Conservation (phyloP, 805 yeast species). For the Blastobotrys peoriensis region DNA sequence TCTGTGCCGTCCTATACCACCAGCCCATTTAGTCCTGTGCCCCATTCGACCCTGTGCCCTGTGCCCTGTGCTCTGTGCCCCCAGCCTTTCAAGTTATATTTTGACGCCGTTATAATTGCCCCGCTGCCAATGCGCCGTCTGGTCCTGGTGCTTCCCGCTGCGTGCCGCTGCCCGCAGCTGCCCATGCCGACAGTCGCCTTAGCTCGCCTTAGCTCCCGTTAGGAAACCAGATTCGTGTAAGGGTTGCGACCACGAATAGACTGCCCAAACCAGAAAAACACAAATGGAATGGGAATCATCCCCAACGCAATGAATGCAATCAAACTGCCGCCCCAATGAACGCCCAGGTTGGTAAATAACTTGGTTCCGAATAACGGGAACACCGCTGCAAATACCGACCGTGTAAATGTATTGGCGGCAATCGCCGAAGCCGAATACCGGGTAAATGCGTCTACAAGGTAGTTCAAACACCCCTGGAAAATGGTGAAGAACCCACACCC, state of each 20-base stretch:
- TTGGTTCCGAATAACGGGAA: slow-evolving; percentile 55
- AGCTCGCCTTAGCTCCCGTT: too few relatives aligned
- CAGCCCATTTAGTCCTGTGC: too few relatives aligned
- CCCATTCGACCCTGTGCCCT: too few relatives aligned
- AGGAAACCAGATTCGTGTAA: slow-evolving; percentile 16
- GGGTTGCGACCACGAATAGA: slow-evolving; percentile 29
- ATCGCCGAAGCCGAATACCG: slow-evolving; percentile 56
- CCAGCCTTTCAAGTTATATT: too few relatives aligned
- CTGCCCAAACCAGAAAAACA: slow-evolving; percentile 47
- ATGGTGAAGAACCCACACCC: slow-evolving; percentile 50
- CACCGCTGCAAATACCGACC: slow-evolving; percentile 54
- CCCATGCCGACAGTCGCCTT: too few relatives aligned
- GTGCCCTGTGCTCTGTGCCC: too few relatives aligned
- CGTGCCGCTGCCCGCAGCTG: too few relatives aligned
- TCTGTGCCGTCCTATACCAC: too few relatives aligned
- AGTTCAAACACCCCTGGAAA: slow-evolving; percentile 55
- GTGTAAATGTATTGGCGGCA: slow-evolving; percentile 56
- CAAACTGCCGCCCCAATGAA: slow-evolving; percentile 50
- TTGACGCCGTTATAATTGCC: too few relatives aligned
- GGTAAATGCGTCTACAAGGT: slow-evolving; percentile 55
- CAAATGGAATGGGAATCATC: slow-evolving; percentile 51
- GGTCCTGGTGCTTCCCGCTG: too few relatives aligned
- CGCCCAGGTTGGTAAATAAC: slow-evolving; percentile 45
- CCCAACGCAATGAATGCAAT: slow-evolving; percentile 45
- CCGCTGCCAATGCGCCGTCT: too few relatives aligned